These are phyloP conservation scores for Trypanosoma vivax DNA, from an alignment of 208 protist genomes.

Conservation along the genomic window DNA sequence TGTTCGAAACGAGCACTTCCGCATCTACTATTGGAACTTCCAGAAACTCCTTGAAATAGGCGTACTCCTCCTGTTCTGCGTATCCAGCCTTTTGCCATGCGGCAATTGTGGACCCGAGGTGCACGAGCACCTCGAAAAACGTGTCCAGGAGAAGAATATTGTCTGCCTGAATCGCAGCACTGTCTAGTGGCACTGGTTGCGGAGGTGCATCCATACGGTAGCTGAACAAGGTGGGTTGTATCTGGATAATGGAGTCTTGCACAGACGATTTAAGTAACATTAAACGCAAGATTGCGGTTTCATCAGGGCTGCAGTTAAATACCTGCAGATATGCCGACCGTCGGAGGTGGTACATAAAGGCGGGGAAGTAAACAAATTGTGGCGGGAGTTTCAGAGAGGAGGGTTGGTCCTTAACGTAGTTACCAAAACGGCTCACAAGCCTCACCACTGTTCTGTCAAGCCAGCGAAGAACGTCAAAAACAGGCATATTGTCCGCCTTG, in stretches of 20 bases:
- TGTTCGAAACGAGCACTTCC: slow-evolving; percentile 74
- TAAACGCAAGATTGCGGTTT: slow-evolving; percentile 96
- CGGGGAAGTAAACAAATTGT: slow-evolving; percentile 96
- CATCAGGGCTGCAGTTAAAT: slow-evolving; percentile 97
- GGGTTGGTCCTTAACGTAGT: slow-evolving; percentile 90
- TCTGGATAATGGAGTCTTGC: slow-evolving; percentile 94
- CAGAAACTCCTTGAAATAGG: slow-evolving; percentile 93
- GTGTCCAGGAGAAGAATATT: slow-evolving; percentile 98
- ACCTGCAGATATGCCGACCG: slow-evolving; percentile 95
- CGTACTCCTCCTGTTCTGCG: slow-evolving; percentile 91
- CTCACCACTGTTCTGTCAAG: slow-evolving; percentile 97
- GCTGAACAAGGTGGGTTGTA: slow-evolving; percentile 97
- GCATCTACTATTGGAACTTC: slow-evolving; percentile 91
- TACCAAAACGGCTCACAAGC: slow-evolving; percentile 94
- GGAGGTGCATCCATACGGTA: slow-evolving; percentile 92
- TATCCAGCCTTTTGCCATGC: slow-evolving; percentile 93
- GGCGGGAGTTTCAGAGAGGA: slow-evolving; percentile 83
- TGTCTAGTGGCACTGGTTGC: slow-evolving; percentile 90
- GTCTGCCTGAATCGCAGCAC: slow-evolving; percentile 81
- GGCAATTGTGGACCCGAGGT: slow-evolving; percentile 94
- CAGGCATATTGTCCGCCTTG: slow-evolving; percentile 94
- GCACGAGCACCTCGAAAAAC: slow-evolving; percentile 98
- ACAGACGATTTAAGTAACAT: slow-evolving; percentile 94
- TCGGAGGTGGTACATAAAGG: slow-evolving; percentile 99
- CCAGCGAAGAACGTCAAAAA: slow-evolving; percentile 98